Evolutionary conservation across 2,329 filamentous ascomycete genomes (phyloP).

Genomic region (Epichloe coenophiala): DNA sequence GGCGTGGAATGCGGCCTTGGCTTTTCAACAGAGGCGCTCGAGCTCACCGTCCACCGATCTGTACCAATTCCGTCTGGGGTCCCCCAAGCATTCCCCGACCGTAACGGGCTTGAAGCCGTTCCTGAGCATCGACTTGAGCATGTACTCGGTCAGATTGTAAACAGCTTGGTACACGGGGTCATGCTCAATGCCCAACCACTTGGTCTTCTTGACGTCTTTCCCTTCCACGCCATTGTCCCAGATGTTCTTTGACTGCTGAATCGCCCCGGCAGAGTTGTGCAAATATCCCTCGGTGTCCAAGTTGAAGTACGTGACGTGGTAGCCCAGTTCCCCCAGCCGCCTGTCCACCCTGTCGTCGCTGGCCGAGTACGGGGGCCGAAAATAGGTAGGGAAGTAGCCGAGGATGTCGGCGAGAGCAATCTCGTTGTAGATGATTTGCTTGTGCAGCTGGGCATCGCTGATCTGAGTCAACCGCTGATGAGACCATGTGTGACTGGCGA

Average conservation of each 20-base stretch:
- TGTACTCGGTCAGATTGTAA: slow-evolving; percentile 28
- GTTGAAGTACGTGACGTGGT: slow-evolving; percentile 46
- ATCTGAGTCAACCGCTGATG: slow-evolving; percentile 29
- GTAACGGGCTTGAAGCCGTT: slow-evolving; percentile 34
- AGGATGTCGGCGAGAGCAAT: slow-evolving; percentile 27
- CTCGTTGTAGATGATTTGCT: slow-evolving; percentile 30
- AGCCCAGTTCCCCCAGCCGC: slow-evolving; percentile 31
- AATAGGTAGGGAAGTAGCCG: slow-evolving; percentile 28
- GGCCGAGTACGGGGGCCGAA: slow-evolving; percentile 34
- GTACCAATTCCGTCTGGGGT: slow-evolving; percentile 1
- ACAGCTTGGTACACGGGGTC: slow-evolving; percentile 34
- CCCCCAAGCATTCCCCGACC: slow-evolving; percentile 11
- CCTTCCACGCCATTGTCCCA: slow-evolving; percentile 25
- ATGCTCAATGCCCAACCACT: slow-evolving; percentile 40
- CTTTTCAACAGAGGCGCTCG: neutral
- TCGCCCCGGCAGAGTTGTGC: slow-evolving; percentile 33
- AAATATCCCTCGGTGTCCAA: slow-evolving; percentile 49
- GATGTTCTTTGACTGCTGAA: slow-evolving; percentile 29
- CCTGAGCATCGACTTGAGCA: slow-evolving; percentile 24
- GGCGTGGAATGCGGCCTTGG: neutral
- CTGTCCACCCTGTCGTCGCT: slow-evolving; percentile 25
- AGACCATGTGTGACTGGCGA: slow-evolving; percentile 40
- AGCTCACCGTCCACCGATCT: neutral
- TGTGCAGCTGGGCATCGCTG: slow-evolving; percentile 17
- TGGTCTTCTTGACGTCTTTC: slow-evolving; percentile 10